Evolutionary conservation across 2,329 filamentous ascomycete genomes (phyloP), one percentile per base, ranked within the genome.

Genomic region (Dendryphion nanum): DNA sequence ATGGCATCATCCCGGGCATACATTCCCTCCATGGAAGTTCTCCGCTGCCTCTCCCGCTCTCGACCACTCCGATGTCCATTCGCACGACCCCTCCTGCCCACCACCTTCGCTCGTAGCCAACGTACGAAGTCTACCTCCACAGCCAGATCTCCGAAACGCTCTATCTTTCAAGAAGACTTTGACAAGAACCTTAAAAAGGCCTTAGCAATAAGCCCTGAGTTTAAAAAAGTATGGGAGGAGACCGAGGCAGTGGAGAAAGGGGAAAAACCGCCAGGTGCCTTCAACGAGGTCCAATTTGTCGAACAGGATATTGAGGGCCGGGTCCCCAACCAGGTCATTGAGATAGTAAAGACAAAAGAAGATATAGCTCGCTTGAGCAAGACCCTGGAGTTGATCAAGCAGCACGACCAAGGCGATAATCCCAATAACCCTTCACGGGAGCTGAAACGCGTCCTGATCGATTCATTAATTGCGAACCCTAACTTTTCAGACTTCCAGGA

Each of bases 401-500:
- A 59, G 30, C 47, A 48, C 14, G 43, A 41, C 3, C 39, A 33
- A 2, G n/a, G n/a, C n/a, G n/a, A n/a, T n/a, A 48, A 64, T 16
- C 53, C 60, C 4, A 38, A 62, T 6, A 63, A 60, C 38, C 57
- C 63, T 32, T 47, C 53, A 23, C 45, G 49, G 3, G 43, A 49
- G 21, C 44, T 64, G 26, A 53, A 57, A 18, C 50, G 42, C 10
- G 47, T 45, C 13, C 33, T 62, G 18, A 42, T 64, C 21, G 55
- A 61, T 28, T 49, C 48, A 13, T 35, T 64, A n/a, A 53, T 63
- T 19, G 16, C 35, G 13, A 46, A 64, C 29, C 61, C 60, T 7
- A 53, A 51, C 8, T 63, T 61, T 35, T 50, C 48, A 7, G 50
- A 59, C 20, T 30, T 64, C 33, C 43, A 53, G 4, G 47, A 58